These are phyloP conservation scores for Sporothrix phasma DNA, from an alignment of 2,329 filamentous ascomycete species.

Conservation along the genomic window DNA sequence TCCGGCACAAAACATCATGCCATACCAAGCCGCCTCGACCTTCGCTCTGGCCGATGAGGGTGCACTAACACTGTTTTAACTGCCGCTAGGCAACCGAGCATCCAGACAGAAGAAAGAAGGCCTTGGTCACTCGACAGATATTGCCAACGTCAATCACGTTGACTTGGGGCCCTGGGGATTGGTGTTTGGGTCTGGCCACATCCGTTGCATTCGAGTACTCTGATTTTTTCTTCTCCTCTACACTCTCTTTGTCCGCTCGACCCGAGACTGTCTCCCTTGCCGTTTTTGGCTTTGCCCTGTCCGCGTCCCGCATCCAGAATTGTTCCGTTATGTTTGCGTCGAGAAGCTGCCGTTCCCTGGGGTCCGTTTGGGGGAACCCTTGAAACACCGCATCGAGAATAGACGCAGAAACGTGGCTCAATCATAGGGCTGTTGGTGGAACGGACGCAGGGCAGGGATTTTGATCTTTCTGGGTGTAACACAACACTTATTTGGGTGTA, in stretches of 20 bases:
- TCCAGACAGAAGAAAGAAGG: too few species aligned
- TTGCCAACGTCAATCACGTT: too few species aligned
- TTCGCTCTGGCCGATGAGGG: neutral
- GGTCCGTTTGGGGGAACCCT: neutral
- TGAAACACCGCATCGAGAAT: slow-evolving; percentile 1
- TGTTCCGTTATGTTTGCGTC: neutral
- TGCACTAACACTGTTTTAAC: neutral
- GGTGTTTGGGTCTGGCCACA: too few species aligned
- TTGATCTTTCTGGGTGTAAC: too few species aligned
- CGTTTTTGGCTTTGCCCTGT: neutral
- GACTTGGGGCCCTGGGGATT: too few species aligned
- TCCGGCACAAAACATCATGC: neutral
- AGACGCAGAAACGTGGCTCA: neutral
- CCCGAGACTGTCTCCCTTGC: neutral
- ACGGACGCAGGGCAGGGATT: neutral
- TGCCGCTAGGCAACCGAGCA: too few species aligned
- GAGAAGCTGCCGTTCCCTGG: neutral
- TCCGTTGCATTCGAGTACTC: too few species aligned
- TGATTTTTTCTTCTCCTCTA: too few species aligned
- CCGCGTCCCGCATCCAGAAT: neutral
- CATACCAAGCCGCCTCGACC: neutral
- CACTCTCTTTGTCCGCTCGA: neutral
- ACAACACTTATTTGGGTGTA: too few species aligned
- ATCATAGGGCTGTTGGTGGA: neutral
- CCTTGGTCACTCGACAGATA: too few species aligned